Evolutionary conservation across 2,329 filamentous ascomycete genomes (phyloP).

Genomic region (Paramyrothecium sp.): DNA sequence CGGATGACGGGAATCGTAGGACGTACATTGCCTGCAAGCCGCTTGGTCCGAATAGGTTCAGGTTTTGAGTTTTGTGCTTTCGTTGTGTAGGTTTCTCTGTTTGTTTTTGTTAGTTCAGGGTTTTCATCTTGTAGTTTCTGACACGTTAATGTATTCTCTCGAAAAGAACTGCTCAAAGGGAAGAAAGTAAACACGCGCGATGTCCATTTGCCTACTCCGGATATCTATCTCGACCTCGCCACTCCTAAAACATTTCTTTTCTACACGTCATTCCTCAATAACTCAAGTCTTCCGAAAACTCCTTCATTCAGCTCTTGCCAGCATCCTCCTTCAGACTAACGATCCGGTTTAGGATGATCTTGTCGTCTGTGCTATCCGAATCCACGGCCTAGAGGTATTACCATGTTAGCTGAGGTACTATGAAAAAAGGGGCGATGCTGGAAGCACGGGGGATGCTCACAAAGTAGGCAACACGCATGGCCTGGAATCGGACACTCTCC

Average conservation of each 20-base stretch:
- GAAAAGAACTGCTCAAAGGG: background rate
- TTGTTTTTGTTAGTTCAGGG: background rate
- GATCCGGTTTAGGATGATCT: conserved; percentile 85
- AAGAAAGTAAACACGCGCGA: too few species aligned
- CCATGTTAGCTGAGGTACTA: conserved; percentile 8
- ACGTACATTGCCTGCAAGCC: background rate
- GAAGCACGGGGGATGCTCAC: conserved; percentile 36
- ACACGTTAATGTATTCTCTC: background rate
- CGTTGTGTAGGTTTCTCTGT: too few species aligned
- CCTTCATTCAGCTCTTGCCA: conserved; percentile 51
- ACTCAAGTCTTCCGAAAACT: background rate
- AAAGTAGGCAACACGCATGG: conserved; percentile 84
- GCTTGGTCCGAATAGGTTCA: too few species aligned
- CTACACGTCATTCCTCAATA: too few species aligned
- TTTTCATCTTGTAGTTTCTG: background rate
- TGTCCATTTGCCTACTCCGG: background rate
- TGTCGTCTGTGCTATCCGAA: conserved; percentile 74
- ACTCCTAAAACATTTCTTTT: background rate
- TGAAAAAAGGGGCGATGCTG: background rate
- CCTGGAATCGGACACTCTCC: conserved; percentile 86
- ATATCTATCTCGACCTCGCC: background rate
- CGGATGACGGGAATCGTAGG: background rate
- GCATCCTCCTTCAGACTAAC: conserved; percentile 87
- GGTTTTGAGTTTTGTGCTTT: too few species aligned
- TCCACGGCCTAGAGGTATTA: conserved; percentile 60